Evolutionary conservation across 176 grass and related monocot species (phyloP).

Genomic region (Avena insularis): DNA sequence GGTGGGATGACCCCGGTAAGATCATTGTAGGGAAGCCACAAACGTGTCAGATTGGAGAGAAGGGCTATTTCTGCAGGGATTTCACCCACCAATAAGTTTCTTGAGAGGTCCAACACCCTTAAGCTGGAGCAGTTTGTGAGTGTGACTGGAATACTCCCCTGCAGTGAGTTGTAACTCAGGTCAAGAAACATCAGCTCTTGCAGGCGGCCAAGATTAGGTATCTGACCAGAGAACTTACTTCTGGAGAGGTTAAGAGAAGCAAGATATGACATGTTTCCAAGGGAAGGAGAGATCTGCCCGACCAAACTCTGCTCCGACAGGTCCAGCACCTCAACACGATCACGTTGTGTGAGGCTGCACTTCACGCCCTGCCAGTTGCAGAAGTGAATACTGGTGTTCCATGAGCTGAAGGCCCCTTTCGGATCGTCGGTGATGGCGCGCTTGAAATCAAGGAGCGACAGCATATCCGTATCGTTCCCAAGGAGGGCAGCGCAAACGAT

Average conservation of each 20-base stretch:
- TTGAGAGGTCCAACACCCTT: slow-evolving; percentile 26
- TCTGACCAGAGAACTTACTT: slow-evolving; percentile 9
- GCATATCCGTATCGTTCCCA: not conserved
- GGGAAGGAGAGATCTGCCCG: slow-evolving; percentile 5
- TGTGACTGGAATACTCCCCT: slow-evolving; percentile 28
- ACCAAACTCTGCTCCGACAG: not conserved
- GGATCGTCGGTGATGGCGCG: not conserved
- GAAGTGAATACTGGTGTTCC: slow-evolving; percentile 34
- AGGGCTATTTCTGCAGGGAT: slow-evolving; percentile 39
- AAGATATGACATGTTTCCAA: slow-evolving; percentile 32
- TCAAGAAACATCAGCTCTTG: not conserved
- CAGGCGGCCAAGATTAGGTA: slow-evolving; percentile 8
- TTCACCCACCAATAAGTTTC: slow-evolving; percentile 38
- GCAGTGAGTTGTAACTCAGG: not conserved
- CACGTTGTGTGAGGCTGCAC: not conserved
- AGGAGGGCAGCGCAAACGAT: not conserved
- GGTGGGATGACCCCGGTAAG: slow-evolving; percentile 47
- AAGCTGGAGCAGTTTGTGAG: slow-evolving; percentile 35
- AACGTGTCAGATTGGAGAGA: slow-evolving; percentile 35
- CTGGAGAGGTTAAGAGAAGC: not conserved
- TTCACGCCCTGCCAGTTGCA: slow-evolving; percentile 25
- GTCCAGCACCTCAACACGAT: not conserved
- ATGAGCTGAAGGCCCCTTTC: not conserved
- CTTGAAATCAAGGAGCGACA: slow-evolving; percentile 30
- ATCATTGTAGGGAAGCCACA: slow-evolving; percentile 37